Percentiles rank a stretch among this genome's conserved stretches.
Evolutionary conservation across 306 rosid genomes (phyloP).

Genomic region (Cucurbita moschata): DNA sequence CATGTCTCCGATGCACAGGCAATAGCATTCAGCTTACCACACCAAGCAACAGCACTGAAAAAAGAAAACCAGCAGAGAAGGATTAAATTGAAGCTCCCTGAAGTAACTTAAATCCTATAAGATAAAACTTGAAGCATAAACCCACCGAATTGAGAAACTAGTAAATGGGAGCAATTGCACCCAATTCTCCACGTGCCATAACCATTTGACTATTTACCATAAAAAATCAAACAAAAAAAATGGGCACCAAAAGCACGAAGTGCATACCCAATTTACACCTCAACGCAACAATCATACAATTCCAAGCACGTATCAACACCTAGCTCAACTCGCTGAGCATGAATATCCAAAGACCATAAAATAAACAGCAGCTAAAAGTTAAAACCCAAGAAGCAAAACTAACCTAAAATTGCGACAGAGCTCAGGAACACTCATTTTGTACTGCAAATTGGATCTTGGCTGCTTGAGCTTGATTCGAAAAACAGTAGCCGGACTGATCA

Average conservation of each 20-base stretch:
- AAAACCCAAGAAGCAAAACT: background rate
- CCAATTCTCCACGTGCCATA: background rate
- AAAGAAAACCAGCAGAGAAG: constrained; percentile 12
- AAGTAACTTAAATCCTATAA: background rate
- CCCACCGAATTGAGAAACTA: background rate
- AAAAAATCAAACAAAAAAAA: no score
- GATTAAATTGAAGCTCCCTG: background rate
- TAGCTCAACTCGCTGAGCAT: background rate
- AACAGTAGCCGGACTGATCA: constrained; percentile 51
- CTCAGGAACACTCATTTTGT: constrained; percentile 82
- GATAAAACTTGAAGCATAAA: background rate
- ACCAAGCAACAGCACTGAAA: constrained; percentile 90
- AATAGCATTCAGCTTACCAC: constrained; percentile 88
- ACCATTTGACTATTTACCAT: background rate
- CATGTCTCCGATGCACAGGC: constrained; percentile 96
- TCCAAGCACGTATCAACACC: background rate
- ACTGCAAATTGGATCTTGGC: constrained; percentile 54
- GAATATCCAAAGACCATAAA: background rate
- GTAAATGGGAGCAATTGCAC: background rate
- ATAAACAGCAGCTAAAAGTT: background rate
- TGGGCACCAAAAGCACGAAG: no score
- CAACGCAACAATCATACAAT: background rate
- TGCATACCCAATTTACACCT: background rate
- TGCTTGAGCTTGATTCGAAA: constrained; percentile 60
- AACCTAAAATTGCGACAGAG: constrained; percentile 95